A percentile compares a stretch with the other conserved stretches of the same genome.
These are phyloP conservation scores for Incumbomyces delicatus DNA, from an alignment of 2,329 filamentous ascomycete genomes.

Conservation along the genomic window DNA sequence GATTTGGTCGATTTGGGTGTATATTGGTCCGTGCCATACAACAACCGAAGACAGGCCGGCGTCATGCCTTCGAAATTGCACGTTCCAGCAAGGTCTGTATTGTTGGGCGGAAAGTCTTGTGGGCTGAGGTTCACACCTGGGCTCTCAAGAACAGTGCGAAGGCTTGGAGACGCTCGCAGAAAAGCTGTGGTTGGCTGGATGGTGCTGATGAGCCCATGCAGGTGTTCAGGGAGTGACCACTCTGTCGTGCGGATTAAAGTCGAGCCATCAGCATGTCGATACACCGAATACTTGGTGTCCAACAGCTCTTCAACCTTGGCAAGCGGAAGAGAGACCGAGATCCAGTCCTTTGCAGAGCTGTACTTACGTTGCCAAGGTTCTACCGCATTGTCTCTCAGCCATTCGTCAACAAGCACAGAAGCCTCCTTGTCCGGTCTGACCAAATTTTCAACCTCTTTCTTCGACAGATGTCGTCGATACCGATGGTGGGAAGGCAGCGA, in stretches of 20 bases:
- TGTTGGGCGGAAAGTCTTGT: conserved; percentile 13
- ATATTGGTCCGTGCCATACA: conserved; percentile 48
- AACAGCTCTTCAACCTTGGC: conserved; percentile 44
- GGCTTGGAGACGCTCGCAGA: conserved; percentile 31
- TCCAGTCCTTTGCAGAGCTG: conserved; percentile 49
- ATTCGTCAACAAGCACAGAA: conserved; percentile 43
- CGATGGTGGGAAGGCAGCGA: conserved; percentile 44
- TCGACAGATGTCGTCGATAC: conserved; percentile 46
- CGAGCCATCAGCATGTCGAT: conserved; percentile 45
- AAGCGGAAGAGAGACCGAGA: conserved; percentile 45
- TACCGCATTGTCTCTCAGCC: conserved; percentile 47
- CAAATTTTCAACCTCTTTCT: conserved; percentile 44
- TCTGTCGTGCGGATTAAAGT: conserved; percentile 42
- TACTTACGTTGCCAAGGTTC: conserved; percentile 31
- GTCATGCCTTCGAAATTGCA: conserved; percentile 46
- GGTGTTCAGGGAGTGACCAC: conserved; percentile 49
- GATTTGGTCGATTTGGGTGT: conserved; percentile 35
- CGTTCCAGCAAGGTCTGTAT: conserved; percentile 26
- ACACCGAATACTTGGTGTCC: conserved; percentile 43
- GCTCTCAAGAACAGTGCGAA: conserved; percentile 20
- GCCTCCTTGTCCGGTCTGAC: conserved; percentile 45
- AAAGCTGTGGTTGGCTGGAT: conserved; percentile 54
- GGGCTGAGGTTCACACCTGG: conserved; percentile 22
- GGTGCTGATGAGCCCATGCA: conserved; percentile 50
- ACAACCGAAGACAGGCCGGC: conserved; percentile 43